Base-by-base conservation (phyloP, 1,139 yeast genomes). In the Chernovozyma aurita region DNA sequence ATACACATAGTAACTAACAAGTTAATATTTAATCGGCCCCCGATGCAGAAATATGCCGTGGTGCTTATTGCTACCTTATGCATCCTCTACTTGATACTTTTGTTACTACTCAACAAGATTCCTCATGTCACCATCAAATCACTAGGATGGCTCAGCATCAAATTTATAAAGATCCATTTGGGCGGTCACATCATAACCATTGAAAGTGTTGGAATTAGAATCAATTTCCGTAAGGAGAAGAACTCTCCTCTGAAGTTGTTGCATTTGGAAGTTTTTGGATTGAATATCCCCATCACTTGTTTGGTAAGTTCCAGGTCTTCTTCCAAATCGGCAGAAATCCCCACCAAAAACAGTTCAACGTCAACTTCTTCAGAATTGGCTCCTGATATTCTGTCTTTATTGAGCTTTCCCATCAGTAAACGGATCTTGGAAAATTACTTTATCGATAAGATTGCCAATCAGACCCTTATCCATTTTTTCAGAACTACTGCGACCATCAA, bases 141-240 rank as follows among this genome's bases (percentile, higher is more conserved):
- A 8, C 38, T 70, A 15, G 73, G 75, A 15, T 65, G 72, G 59
- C 47, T 67, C 39, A 49, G 63, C 14, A 25, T 65, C 22, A 46
- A 61, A 40, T 56, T 62, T 18, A 50, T 68, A 22, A 50, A 56
- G 2, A 47, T 67, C 25, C 46, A 48, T 24, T 32, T 53, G 13
- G 47, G 47, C 2, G 30, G 36, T 9, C 45, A 45, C 3, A 34
- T 41, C 2, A 42, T 65, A 5, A 34, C 46, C 30, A 50, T 65
- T 15, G 41, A 54, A 6, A 50, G 43, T 24, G 33, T 66, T 3
- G 43, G 49, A 13, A 40, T 69, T 17, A 43, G 62, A 27, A 35
- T 68, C 31, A 60, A 61, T 37, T 37, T 59, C 12, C 48, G 53
- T 26, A 44, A 58, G 34, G 50, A 56, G 6, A 43, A 45, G n/a